Conservation (phyloP, 441 rosid genomes). For the Euphorbia celastroides region DNA sequence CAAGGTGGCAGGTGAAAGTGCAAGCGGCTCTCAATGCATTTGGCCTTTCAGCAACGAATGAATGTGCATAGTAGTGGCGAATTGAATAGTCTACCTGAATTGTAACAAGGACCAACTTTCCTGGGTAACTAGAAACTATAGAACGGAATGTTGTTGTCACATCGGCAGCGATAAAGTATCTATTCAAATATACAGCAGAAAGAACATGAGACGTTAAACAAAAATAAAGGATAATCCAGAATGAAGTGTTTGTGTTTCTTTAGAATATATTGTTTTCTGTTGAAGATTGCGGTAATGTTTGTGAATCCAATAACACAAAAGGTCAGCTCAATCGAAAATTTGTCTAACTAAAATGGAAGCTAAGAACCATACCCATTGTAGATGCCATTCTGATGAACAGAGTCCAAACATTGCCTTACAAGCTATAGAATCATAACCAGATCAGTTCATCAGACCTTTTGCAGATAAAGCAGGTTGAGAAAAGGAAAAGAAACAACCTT, state of each 20-base stretch:
- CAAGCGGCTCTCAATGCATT: too few relatives aligned
- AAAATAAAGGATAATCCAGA: neutral
- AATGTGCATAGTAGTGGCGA: neutral
- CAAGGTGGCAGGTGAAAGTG: too few relatives aligned
- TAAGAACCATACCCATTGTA: slow-evolving; percentile 44
- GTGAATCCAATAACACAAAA: neutral
- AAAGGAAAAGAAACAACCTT: slow-evolving; percentile 36
- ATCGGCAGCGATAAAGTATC: slow-evolving; percentile 57
- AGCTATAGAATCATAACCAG: slow-evolving; percentile 34
- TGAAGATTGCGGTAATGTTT: too few relatives aligned
- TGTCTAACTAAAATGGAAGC: slow-evolving; percentile 10
- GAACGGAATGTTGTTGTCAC: slow-evolving; percentile 59
- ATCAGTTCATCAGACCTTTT: slow-evolving; percentile 17
- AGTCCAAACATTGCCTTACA: slow-evolving; percentile 38
- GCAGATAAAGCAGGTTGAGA: slow-evolving; percentile 5
- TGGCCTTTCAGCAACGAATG: too few relatives aligned
- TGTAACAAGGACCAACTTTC: slow-evolving; percentile 52
- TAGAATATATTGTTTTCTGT: too few relatives aligned
- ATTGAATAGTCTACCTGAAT: slow-evolving; percentile 41
- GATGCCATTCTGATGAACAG: slow-evolving; percentile 38
- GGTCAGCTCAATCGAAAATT: neutral
- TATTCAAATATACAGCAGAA: slow-evolving; percentile 17
- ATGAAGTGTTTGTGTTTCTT: neutral
- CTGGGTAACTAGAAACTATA: slow-evolving; percentile 58
- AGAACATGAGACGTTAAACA: slow-evolving; percentile 10